Evolutionary conservation across 345 rosid genomes (phyloP), one percentile per base, ranked within the genome.

Genomic region (Eucalyptus coolabah): DNA sequence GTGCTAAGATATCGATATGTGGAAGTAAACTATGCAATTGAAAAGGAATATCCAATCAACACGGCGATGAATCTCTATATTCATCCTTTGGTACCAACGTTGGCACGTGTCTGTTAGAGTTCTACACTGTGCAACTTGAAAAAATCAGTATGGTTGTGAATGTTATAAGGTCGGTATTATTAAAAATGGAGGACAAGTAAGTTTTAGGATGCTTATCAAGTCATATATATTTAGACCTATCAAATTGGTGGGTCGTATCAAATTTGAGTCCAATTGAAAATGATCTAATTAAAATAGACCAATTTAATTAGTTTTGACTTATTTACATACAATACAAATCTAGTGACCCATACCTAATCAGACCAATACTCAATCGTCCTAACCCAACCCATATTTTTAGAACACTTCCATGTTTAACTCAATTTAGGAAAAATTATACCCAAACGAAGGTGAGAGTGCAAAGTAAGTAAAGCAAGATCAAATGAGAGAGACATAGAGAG

Each of bases 211-310:
- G 45, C 14, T 12, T 72, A 18, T 34, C 23, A 72, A 42, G 82
- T 72, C 82, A 18, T 72, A 53, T 53, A 0, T 53, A 53, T 53
- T 53, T 53, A 53, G 59, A 53, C 59, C 59, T 21, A 53, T 21
- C 11, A 53, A 53, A 53, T 53, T 21, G 26, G 26, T 21, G 59
- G 59, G 2, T 53, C 26, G 1, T 53, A 53, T 53, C 26, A 53
- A 53, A 4, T 53, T 53, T 53, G 26, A 53, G 59, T 53, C 26
- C 59, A 53, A 53, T 21, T 0, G 59, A 53, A 53, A 53, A 53
- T 53, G 11, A 1, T 53, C 5, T 21, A 0, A 53, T 1, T 53
- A 0, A 53, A 53, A 53, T 53, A 53, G 5, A 21, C 5, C 1
- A 0, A 19, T 53, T 8, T 53, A 53, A 53, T 53, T 2, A 53